phyloP scores from a whole-genome alignment of 202 grass and related monocot species.

The Schoenoplectus tabernaemontani region DNA sequence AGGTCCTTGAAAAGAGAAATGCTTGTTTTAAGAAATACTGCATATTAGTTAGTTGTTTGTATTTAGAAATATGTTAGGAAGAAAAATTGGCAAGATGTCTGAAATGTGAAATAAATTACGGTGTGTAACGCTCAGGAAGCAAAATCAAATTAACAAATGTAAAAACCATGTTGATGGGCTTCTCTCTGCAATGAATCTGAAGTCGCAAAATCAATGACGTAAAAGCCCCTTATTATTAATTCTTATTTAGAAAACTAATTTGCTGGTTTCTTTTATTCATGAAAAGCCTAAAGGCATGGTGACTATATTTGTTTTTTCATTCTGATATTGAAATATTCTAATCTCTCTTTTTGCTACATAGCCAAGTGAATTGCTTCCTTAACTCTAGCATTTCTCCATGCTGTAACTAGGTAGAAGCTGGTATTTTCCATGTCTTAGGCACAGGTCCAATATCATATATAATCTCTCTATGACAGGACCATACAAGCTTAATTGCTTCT shows the following conservation, averaged over 20 bases:
- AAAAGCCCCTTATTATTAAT: background rate
- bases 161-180: too few species aligned
- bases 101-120: background rate
- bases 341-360: background rate
- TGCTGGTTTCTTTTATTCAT: background rate
- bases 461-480: constrained; percentile 97
- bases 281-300: background rate
- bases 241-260: background rate
- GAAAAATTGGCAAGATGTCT: background rate
- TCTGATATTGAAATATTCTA: background rate
- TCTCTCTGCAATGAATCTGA: background rate
- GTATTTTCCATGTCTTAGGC: constrained; percentile 52
- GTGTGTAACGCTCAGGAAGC: background rate
- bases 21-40: background rate
- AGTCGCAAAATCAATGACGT: background rate
- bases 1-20: too few species aligned
- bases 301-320: background rate
- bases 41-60: background rate
- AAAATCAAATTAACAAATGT: background rate
- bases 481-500: constrained; percentile 87
- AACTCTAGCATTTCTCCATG: background rate
- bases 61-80: background rate
- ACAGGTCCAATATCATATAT: constrained; percentile 76
- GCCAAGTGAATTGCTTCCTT: background rate
- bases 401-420: constrained; percentile 44